phyloP scores from a whole-genome alignment of 306 rosid species.

The Canavalia ensiformis region DNA sequence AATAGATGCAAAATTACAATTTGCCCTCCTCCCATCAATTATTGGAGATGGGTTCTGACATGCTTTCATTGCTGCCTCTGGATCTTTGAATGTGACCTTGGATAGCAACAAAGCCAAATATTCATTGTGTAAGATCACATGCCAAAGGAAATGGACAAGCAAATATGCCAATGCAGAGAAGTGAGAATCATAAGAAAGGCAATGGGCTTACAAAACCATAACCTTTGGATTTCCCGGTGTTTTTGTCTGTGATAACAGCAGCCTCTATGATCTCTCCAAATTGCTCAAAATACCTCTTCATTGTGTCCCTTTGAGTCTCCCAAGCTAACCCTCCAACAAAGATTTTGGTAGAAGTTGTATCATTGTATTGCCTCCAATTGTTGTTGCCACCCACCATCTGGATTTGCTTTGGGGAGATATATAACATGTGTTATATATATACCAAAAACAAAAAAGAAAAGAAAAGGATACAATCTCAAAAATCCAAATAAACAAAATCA shows the following conservation, averaged over 20 bases:
- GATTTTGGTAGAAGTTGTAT: constrained; percentile 79
- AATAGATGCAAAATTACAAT: constrained; percentile 88
- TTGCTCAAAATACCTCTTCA: constrained; percentile 86
- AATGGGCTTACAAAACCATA: constrained; percentile 82
- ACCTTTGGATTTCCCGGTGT: constrained; percentile 92
- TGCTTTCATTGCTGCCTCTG: constrained; percentile 82
- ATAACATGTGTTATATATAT: background rate
- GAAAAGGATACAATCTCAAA: constrained; percentile 3
- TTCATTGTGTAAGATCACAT: constrained; percentile 26
- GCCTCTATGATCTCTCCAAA: constrained; percentile 91
- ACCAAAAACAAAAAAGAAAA: background rate
- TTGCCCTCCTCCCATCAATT: constrained; percentile 88
- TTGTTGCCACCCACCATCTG: constrained; percentile 65
- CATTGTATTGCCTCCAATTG: constrained; percentile 66
- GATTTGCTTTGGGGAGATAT: constrained; percentile 76
- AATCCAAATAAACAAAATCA: constrained; percentile 4
- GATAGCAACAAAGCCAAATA: background rate
- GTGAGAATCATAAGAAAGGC: background rate
- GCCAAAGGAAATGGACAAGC: constrained; percentile 9
- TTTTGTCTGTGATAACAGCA: constrained; percentile 84
- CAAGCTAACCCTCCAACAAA: constrained; percentile 95
- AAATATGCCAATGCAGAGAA: background rate
- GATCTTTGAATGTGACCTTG: constrained; percentile 87
- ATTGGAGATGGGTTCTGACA: constrained; percentile 89
- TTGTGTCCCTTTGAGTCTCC: constrained; percentile 87